A percentile compares a stretch with the other conserved stretches of the same genome.
Conservation (phyloP, 2,329 filamentous ascomycete genomes). For the Sporothrix mexicana region DNA sequence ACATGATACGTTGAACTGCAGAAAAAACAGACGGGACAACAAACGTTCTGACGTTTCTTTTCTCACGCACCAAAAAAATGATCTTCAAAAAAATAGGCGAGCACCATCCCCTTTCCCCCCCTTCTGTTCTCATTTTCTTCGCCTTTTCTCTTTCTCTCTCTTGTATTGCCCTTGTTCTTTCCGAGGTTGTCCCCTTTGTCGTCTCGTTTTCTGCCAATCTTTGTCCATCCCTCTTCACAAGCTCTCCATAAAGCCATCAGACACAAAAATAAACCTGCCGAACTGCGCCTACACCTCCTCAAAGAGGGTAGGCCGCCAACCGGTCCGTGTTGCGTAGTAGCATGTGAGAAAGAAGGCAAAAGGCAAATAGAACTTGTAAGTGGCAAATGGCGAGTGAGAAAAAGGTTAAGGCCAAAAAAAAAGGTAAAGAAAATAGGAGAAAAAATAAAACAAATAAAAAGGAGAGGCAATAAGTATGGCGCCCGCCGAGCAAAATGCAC, state of each 20-base stretch:
- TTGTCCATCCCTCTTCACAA: background rate
- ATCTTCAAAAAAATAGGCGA: conserved; percentile 26
- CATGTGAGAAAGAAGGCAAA: background rate
- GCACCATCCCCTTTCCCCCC: background rate
- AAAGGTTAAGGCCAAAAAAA: no score
- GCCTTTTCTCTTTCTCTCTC: background rate
- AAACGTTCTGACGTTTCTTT: background rate
- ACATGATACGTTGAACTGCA: background rate
- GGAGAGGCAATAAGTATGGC: background rate
- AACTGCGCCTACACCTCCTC: conserved; percentile 6
- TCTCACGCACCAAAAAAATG: conserved; percentile 14
- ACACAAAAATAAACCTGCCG: background rate
- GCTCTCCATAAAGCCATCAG: background rate
- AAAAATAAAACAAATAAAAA: background rate
- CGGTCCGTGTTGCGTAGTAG: background rate
- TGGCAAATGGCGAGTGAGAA: no score
- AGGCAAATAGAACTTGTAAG: no score
- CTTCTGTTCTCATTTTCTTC: background rate
- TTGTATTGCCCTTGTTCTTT: no score
- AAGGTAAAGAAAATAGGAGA: background rate
- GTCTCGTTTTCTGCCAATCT: background rate
- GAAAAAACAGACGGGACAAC: background rate
- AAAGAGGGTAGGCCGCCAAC: conserved; percentile 17
- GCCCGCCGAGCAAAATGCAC: conserved; percentile 23
- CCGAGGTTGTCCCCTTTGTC: background rate